Evolutionary conservation across 345 rosid genomes (phyloP), one percentile per base, ranked within the genome.

Genomic region (Lepidium africanum): DNA sequence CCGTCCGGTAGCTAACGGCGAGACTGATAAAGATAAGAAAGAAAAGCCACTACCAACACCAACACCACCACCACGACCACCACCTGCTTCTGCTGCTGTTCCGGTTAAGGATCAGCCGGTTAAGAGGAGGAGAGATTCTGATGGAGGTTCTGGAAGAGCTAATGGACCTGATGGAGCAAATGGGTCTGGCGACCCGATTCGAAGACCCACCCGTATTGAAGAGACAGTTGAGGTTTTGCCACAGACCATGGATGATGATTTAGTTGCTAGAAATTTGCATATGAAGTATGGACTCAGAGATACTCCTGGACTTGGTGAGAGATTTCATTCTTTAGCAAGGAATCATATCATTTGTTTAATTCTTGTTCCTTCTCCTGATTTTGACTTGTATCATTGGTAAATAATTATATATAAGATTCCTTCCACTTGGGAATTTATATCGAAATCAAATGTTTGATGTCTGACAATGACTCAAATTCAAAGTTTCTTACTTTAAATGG

Each of bases 221-320:
- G 92, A 82, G 43, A 81, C 47, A 8, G 80, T 80, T 17, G 96
- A 85, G 70, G 85, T 83, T 71, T 74, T 82, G 82, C 91, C 82
- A n/a, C 83, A 69, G 70, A 73, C 67, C 8, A 81, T 79, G 65
- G 96, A 86, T 42, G 97, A 83, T 65, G 88, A 86, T 37, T 71
- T 83, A 15, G 79, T 58, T 16, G 81, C 78, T 51, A 84, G 95
- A 70, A 92, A 76, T 72, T 58, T 87, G 16, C 97, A 86, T 67
- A 81, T 94, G 95, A 94, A 84, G 78, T 94, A 90, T 79, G 92
- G 86, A 71, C 86, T 94, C 42, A 75, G 97, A 76, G 97, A 88
- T 75, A 77, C 88, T 6, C 99, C 99, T 70, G 99, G 99, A 17
- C 96, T 94, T 38, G 96, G 99, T 94, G 70, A 75, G 82, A 12